Percentiles rank a stretch among this genome's conserved stretches.
Evolutionary conservation across 176 grass and related monocot genomes (phyloP).

Genomic region (Bromus sterilis): DNA sequence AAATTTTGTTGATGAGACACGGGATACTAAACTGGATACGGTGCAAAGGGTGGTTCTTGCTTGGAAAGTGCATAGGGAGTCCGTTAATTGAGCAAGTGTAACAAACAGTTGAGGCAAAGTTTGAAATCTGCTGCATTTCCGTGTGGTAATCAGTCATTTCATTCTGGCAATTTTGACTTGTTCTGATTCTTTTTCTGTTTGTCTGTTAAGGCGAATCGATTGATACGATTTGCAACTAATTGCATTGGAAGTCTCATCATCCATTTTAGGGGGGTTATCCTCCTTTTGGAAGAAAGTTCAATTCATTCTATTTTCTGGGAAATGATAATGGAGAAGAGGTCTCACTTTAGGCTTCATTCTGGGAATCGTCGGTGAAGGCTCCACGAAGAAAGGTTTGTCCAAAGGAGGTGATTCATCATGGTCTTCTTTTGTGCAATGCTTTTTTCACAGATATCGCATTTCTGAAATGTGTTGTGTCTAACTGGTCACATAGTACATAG

Average conservation of each 20-base stretch:
- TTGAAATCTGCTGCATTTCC: not conserved
- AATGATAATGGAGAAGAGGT: no score
- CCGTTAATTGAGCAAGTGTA: not conserved
- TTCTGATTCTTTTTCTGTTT: not conserved
- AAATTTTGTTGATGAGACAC: conserved; percentile 31
- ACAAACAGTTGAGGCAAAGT: not conserved
- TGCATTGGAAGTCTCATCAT: not conserved
- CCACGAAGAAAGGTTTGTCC: no score
- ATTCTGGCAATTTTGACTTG: conserved; percentile 2
- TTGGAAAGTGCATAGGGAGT: not conserved
- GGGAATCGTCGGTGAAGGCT: no score
- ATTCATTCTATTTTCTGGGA: no score
- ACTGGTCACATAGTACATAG: not conserved
- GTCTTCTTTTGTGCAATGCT: no score
- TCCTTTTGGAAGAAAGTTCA: not conserved
- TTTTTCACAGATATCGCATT: not conserved
- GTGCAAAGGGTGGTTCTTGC: conserved; percentile 17
- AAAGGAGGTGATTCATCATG: no score
- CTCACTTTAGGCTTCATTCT: no score
- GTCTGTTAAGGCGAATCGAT: not conserved
- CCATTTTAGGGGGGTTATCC: not conserved
- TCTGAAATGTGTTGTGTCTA: not conserved
- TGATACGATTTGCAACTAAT: conserved; percentile 1
- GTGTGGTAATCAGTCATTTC: conserved; percentile 1
- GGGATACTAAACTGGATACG: conserved; percentile 18